Evolutionary conservation across 2,329 filamentous ascomycete species (phyloP), one percentile per base, ranked within the genome.

Genomic region (Aspergillus calidoustus): DNA sequence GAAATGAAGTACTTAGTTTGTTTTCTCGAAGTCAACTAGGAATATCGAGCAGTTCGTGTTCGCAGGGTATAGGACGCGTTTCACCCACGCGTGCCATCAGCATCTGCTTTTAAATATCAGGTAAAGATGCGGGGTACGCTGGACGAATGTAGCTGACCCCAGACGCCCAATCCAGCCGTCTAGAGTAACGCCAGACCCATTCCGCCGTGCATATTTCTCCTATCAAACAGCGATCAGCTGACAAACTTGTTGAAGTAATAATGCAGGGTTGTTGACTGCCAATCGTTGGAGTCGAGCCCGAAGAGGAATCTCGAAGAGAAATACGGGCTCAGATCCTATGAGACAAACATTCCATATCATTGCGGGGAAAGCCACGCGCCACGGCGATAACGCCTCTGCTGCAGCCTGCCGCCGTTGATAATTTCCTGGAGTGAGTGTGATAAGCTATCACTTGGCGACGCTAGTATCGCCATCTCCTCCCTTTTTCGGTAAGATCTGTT

Each of bases 401-500:
- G 34, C 34, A 13, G n/a, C 44, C 44, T 25, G 44, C 23, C 44
- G 44, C 17, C 7, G n/a, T 38, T 41, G 13, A 15, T 38, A 53
- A 53, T 41, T 57, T 51, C 54, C 41, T 23, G 46, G 34, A 51
- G 13, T 25, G 17, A 34, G n/a, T 8, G 19, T 49, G 53, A 61
- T 61, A 57, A 57, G 59, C 59, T 60, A 57, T 63, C 61, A 58
- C 58, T 63, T 63, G 61, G 59, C 59, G 15, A 34, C 47, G 8
- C 19, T 51, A 52, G 54, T 44, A 61, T 61, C 61, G 61, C 61
- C 54, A 55, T 58, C 61, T 63, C 58, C 54, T 61, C 58, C 61
- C 50, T 61, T 51, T 58, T 63, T 25, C 2, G 61, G 61, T 54
- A 61, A 54, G 54, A n/a, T 31, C 22, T 25, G 30, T 38, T 19